Percentiles rank a stretch among this genome's conserved stretches.
Conservation (phyloP, 83 land plant species). For the Picea abies region DNA sequence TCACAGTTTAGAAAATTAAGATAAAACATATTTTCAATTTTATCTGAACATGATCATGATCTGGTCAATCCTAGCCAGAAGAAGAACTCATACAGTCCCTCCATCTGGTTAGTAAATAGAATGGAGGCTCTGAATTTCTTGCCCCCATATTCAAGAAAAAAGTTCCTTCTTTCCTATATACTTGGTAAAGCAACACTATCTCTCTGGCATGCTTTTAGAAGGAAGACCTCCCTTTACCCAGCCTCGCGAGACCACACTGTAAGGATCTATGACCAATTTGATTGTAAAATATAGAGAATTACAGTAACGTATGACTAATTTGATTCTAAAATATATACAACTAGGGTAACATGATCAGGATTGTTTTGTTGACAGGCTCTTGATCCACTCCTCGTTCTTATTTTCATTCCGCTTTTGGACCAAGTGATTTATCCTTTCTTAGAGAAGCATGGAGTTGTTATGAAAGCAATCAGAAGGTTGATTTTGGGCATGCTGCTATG, state of each 20-base stretch:
- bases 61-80: too few relatives aligned
- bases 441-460: conserved; percentile 20
- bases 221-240: neutral
- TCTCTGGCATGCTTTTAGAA: neutral
- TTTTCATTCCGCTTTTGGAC: conserved; percentile 39
- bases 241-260: neutral
- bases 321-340: neutral
- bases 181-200: neutral
- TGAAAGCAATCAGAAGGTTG: conserved; percentile 31
- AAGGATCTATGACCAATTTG: neutral
- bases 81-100: too few relatives aligned
- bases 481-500: conserved; percentile 33
- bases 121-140: neutral
- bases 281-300: neutral
- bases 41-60: too few relatives aligned
- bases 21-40: too few relatives aligned
- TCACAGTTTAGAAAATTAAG: too few relatives aligned
- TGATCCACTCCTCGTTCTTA: conserved; percentile 32
- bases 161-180: neutral
- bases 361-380: conserved; percentile 27
- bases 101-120: too few relatives aligned
- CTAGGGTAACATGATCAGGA: neutral
- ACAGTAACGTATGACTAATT: neutral
- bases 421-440: conserved; percentile 36
- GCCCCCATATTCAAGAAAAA: neutral